These are phyloP conservation scores for Tuber magnatum DNA, from an alignment of 495 filamentous ascomycete species.

Conservation along the genomic window DNA sequence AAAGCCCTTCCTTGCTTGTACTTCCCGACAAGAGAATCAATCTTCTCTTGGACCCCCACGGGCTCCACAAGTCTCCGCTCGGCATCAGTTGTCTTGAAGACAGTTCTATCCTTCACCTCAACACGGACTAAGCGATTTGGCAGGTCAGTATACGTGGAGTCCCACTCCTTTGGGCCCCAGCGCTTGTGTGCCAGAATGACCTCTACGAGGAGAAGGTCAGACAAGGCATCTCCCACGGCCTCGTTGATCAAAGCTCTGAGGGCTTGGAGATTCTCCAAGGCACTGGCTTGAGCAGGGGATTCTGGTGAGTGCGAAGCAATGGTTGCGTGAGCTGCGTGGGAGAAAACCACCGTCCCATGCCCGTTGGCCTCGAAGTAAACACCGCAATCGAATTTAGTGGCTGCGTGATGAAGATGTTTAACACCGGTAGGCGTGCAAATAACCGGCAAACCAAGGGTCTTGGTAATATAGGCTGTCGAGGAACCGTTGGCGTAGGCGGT, in stretches of 20 bases:
- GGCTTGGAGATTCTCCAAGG: constrained; percentile 72
- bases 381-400: constrained; percentile 81
- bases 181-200: constrained; percentile 90
- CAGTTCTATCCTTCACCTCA: constrained; percentile 75
- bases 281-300: constrained; percentile 80
- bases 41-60: constrained; percentile 67
- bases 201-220: constrained; percentile 92
- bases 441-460: constrained; percentile 79
- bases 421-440: constrained; percentile 93
- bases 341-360: constrained; percentile 94
- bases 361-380: constrained; percentile 99
- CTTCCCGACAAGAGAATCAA: constrained; percentile 79
- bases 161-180: constrained; percentile 87
- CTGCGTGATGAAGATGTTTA: constrained; percentile 94
- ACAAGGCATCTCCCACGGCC: constrained; percentile 90
- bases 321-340: constrained; percentile 63
- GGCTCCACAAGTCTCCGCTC: constrained; percentile 81
- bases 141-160: constrained; percentile 86
- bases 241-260: constrained; percentile 91
- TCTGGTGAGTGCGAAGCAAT: constrained; percentile 74
- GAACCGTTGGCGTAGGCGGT: constrained; percentile 97
- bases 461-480: constrained; percentile 83
- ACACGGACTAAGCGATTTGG: constrained; percentile 91
- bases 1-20: constrained; percentile 86
- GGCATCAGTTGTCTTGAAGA: constrained; percentile 84